Percentiles rank a stretch among this genome's conserved stretches.
Conservation (phyloP, 2,329 filamentous ascomycete species). For the Periconia macrospinosa region DNA sequence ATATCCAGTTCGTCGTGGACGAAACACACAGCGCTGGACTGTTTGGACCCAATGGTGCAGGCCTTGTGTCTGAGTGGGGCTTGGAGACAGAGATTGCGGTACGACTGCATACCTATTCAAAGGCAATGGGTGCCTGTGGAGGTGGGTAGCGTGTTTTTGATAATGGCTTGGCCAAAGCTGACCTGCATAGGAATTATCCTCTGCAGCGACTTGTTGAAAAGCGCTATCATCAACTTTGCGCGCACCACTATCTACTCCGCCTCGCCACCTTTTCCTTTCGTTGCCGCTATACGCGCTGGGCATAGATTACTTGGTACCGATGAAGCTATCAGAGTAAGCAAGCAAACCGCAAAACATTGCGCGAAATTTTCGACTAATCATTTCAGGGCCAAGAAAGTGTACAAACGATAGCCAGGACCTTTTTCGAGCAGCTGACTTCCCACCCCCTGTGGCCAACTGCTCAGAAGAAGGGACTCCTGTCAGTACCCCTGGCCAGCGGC, state of each 20-base stretch:
- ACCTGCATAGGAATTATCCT: slow-evolving; percentile 14
- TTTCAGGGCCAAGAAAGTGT: no score
- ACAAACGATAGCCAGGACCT: background rate
- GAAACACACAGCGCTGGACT: slow-evolving; percentile 68
- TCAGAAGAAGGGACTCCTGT: background rate
- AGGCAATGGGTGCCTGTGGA: slow-evolving; percentile 26
- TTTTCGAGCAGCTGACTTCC: slow-evolving; percentile 1
- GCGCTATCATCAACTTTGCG: slow-evolving; percentile 8
- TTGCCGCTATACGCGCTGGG: slow-evolving; percentile 39
- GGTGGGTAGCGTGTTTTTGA: slow-evolving; percentile 15
- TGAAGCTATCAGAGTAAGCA: no score
- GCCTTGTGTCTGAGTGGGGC: slow-evolving; percentile 50
- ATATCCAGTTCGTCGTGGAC: slow-evolving; percentile 66
- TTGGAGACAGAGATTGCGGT: slow-evolving; percentile 32
- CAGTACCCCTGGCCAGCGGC: slow-evolving; percentile 1
- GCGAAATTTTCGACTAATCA: no score
- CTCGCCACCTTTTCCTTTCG: slow-evolving; percentile 37
- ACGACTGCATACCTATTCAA: slow-evolving; percentile 28
- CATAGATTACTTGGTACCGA: slow-evolving; percentile 25
- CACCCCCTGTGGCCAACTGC: slow-evolving; percentile 12
- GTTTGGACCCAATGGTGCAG: slow-evolving; percentile 57
- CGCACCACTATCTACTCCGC: slow-evolving; percentile 35
- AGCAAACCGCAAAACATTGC: no score
- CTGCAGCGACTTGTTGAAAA: slow-evolving; percentile 12
- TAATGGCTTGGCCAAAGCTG: background rate